phyloP scores from a whole-genome alignment of 2,329 filamentous ascomycete genomes.

The Diaporthe sp. region DNA sequence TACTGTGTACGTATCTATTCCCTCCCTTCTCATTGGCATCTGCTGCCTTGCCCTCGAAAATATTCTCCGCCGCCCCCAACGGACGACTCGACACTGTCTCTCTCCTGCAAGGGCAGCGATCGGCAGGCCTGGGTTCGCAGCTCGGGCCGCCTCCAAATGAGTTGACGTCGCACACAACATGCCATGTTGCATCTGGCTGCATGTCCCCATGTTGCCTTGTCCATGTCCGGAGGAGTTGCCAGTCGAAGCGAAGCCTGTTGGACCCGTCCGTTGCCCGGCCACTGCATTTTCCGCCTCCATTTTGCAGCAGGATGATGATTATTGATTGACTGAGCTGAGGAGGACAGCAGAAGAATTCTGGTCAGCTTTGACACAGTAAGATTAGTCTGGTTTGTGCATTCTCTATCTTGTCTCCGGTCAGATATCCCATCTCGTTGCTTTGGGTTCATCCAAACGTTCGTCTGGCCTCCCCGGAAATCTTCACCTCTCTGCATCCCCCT shows the following conservation, averaged over 20 bases:
- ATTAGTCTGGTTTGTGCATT: slow-evolving; percentile 15
- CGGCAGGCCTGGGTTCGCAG: slow-evolving; percentile 21
- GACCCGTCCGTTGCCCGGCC: slow-evolving; percentile 35
- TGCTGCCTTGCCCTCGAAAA: background rate
- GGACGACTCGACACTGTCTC: slow-evolving; percentile 8
- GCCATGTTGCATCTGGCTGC: slow-evolving; percentile 16
- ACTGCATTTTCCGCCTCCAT: slow-evolving; percentile 29
- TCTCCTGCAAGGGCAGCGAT: slow-evolving; percentile 15
- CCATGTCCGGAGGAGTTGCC: background rate
- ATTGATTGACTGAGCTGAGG: background rate
- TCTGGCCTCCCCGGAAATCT: background rate
- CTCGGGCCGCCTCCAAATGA: slow-evolving; percentile 33
- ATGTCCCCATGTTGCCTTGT: background rate
- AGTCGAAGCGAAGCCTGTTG: background rate
- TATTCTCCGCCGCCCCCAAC: slow-evolving; percentile 12
- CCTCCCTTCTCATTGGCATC: background rate
- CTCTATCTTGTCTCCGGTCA: background rate
- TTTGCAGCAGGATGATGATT: background rate
- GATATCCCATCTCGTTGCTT: background rate
- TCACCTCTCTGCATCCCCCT: background rate
- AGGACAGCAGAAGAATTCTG: background rate
- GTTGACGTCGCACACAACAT: slow-evolving; percentile 21
- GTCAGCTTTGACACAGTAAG: background rate
- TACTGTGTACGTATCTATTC: background rate
- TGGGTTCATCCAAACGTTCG: slow-evolving; percentile 7